Conservation (phyloP, 2,329 filamentous ascomycete genomes). For the Alternaria tenuissima region DNA sequence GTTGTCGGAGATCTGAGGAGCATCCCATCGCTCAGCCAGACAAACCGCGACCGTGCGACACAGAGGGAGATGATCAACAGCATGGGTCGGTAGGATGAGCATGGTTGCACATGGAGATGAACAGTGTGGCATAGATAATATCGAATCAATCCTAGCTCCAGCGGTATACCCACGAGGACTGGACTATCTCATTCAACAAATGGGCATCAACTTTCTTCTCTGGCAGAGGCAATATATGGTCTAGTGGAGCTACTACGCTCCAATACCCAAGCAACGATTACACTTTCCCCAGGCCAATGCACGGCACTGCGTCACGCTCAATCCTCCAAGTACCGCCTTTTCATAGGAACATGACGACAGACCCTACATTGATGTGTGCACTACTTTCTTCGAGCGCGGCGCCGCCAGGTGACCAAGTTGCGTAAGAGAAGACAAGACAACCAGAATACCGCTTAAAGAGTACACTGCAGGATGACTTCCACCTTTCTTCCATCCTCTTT, state of each 20-base stretch:
- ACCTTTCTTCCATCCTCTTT: background rate
- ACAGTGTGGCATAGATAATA: conserved; percentile 13
- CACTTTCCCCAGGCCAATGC: too few species aligned
- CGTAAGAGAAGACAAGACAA: background rate
- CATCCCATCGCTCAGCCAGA: conserved; percentile 82
- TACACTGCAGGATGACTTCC: background rate
- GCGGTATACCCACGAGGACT: conserved; percentile 1
- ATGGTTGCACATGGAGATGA: background rate
- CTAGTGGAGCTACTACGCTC: too few species aligned
- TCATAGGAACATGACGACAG: too few species aligned
- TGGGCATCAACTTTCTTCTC: background rate
- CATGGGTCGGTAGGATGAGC: conserved; percentile 48
- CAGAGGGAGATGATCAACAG: conserved; percentile 85
- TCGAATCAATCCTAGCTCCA: conserved; percentile 5
- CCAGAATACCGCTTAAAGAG: background rate
- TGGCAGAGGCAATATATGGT: too few species aligned
- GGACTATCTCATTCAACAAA: background rate
- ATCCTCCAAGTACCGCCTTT: too few species aligned
- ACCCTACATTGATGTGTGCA: too few species aligned
- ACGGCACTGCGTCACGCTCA: too few species aligned
- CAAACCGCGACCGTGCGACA: conserved; percentile 80
- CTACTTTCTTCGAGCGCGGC: too few species aligned
- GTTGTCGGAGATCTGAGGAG: conserved; percentile 95
- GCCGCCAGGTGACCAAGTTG: background rate
- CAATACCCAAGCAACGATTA: too few species aligned